Conservation (phyloP, 345 rosid species). For the Xanthoceras sorbifolium region DNA sequence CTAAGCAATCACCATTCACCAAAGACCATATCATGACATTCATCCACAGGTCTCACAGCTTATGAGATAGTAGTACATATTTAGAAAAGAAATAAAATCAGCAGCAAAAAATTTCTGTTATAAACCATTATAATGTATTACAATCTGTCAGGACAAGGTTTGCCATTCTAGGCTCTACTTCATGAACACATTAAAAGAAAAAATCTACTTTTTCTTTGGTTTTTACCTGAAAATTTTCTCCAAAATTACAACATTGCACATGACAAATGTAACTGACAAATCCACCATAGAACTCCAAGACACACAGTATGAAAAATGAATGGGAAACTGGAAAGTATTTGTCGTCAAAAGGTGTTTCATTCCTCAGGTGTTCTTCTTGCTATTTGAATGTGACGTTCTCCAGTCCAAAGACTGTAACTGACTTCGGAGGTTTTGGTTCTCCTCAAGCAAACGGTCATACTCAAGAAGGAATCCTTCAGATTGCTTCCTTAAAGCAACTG, state of each 20-base stretch:
- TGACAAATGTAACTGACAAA: constrained; percentile 12
- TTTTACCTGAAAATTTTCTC: not conserved
- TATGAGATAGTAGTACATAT: not conserved
- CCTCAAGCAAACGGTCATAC: constrained; percentile 82
- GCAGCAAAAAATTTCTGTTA: not conserved
- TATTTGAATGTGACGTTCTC: constrained; percentile 51
- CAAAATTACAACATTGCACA: constrained; percentile 16
- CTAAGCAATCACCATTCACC: too few relatives aligned
- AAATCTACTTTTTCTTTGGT: not conserved
- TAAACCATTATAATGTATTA: not conserved
- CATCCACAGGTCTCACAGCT: not conserved
- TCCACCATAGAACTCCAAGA: constrained; percentile 16
- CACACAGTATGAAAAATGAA: not conserved
- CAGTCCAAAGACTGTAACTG: constrained; percentile 71
- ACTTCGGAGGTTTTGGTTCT: constrained; percentile 67
- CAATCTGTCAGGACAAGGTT: constrained; percentile 18
- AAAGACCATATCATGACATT: not conserved
- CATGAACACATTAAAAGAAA: not conserved
- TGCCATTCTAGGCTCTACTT: constrained; percentile 17
- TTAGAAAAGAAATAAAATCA: not conserved
- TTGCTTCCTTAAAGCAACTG: constrained; percentile 79
- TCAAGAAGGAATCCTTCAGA: constrained; percentile 94
- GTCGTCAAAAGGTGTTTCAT: constrained; percentile 9
- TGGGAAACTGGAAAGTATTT: not conserved
- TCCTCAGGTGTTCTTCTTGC: constrained; percentile 73